Percentiles rank a stretch among this genome's conserved stretches.
Conservation (phyloP, 192 early-diverging fungal species). For the Martensiomyces pterosporus region DNA sequence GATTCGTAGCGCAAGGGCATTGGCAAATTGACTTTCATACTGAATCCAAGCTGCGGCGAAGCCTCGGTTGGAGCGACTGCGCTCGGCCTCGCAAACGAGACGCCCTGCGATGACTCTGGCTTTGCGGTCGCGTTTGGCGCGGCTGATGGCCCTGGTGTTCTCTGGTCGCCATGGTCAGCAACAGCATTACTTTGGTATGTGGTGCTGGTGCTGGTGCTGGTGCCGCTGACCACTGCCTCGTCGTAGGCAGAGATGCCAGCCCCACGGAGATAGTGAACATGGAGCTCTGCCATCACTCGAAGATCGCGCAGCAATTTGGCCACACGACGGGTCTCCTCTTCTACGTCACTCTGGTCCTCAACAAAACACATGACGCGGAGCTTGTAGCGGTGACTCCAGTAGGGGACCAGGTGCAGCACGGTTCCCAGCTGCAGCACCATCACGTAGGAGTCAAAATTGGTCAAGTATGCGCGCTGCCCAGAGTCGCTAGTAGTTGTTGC, state of each 20-base stretch:
- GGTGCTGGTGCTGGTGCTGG: too few species aligned
- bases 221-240: too few species aligned
- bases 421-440: conserved; percentile 74
- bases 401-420: conserved; percentile 65
- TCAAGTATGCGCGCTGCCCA: conserved; percentile 35
- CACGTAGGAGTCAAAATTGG: conserved; percentile 66
- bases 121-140: neutral
- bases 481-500: conserved; percentile 7
- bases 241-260: conserved; percentile 46
- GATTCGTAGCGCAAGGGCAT: conserved; percentile 44
- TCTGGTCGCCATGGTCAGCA: too few species aligned
- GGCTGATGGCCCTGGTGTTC: too few species aligned
- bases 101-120: neutral
- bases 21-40: conserved; percentile 40
- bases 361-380: conserved; percentile 70
- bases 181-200: too few species aligned
- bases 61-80: neutral
- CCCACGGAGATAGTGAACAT: conserved; percentile 50
- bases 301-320: conserved; percentile 55
- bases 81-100: neutral
- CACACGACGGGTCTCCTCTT: conserved; percentile 56
- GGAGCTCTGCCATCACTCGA: conserved; percentile 59
- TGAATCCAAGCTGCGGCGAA: conserved; percentile 17
- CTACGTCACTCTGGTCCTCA: conserved; percentile 58
- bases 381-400: conserved; percentile 59